Conservation (phyloP, 805 yeast species). For the Barnettozyma sp. region DNA sequence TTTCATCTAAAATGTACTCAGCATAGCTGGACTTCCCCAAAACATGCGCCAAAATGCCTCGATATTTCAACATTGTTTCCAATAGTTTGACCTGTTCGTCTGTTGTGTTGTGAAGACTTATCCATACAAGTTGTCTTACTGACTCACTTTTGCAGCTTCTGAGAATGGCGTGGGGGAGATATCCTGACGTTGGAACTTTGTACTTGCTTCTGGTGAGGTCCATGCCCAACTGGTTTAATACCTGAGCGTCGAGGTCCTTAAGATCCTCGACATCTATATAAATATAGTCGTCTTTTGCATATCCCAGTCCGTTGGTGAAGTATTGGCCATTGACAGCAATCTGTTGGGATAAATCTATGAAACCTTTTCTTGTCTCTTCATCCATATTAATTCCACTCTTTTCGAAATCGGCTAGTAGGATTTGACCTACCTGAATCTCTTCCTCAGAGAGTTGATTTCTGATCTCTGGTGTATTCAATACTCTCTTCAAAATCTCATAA, state of each 20-base stretch:
- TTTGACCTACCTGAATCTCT: conserved; percentile 75
- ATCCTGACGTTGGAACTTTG: conserved; percentile 54
- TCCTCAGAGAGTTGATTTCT: conserved; percentile 47
- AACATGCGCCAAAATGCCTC: conserved; percentile 66
- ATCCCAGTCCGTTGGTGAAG: conserved; percentile 36
- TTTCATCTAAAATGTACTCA: conserved; percentile 77
- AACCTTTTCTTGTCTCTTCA: conserved; percentile 53
- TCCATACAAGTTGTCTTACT: conserved; percentile 67
- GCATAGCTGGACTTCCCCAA: conserved; percentile 67
- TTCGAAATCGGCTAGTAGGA: conserved; percentile 77
- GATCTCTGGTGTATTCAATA: conserved; percentile 35
- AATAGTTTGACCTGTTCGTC: conserved; percentile 54
- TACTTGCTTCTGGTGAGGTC: conserved; percentile 35
- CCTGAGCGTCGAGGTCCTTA: conserved; percentile 18
- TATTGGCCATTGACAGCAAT: conserved; percentile 79
- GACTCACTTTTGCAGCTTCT: conserved; percentile 48
- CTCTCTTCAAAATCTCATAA: conserved; percentile 50
- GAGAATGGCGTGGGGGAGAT: conserved; percentile 58
- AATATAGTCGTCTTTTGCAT: conserved; percentile 15
- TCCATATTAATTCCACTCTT: conserved; percentile 84
- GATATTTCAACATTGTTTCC: conserved; percentile 49
- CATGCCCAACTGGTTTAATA: conserved; percentile 26
- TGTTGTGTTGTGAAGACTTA: conserved; percentile 60
- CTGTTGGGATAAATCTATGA: conserved; percentile 71
- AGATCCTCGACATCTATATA: conserved; percentile 19